phyloP scores from a whole-genome alignment of 768 basidiomycete species.

The Boletus rufocinnamomeus region DNA sequence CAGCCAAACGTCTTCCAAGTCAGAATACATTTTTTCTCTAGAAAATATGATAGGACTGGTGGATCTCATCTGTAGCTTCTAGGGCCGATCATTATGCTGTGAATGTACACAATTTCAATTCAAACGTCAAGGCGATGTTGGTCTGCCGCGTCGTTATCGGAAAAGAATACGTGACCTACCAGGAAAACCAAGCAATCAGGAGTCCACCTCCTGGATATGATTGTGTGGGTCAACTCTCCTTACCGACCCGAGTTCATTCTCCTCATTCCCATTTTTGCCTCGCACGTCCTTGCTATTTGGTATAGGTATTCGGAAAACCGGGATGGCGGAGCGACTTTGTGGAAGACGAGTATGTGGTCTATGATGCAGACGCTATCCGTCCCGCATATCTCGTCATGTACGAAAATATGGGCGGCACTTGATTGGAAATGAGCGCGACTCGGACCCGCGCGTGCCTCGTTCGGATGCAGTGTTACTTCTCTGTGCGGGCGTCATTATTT shows the following conservation, averaged over 20 bases:
- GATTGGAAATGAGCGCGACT: neutral
- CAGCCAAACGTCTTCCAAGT: constrained; percentile 27
- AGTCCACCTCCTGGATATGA: constrained; percentile 23
- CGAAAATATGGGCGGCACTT: neutral
- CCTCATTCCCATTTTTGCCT: neutral
- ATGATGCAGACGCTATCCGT: constrained; percentile 27
- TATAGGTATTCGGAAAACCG: constrained; percentile 20
- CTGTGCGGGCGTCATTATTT: too few relatives aligned
- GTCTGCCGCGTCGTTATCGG: constrained; percentile 30
- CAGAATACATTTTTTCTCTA: neutral
- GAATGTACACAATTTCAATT: constrained; percentile 10
- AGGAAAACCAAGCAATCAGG: constrained; percentile 16
- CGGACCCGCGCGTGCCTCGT: neutral
- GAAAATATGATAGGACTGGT: neutral
- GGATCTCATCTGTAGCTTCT: neutral
- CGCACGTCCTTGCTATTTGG: too few relatives aligned
- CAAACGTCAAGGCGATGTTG: constrained; percentile 22
- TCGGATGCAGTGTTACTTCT: neutral
- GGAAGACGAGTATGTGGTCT: constrained; percentile 31
- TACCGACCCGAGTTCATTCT: neutral
- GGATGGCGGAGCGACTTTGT: constrained; percentile 13
- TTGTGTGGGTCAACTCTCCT: constrained; percentile 18
- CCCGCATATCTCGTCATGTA: constrained; percentile 30
- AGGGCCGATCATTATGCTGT: constrained; percentile 24
- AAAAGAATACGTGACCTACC: neutral